A percentile compares a stretch with the other conserved stretches of the same genome.
phyloP scores from a whole-genome alignment of 768 basidiomycete genomes.

The Amanita exitialis region DNA sequence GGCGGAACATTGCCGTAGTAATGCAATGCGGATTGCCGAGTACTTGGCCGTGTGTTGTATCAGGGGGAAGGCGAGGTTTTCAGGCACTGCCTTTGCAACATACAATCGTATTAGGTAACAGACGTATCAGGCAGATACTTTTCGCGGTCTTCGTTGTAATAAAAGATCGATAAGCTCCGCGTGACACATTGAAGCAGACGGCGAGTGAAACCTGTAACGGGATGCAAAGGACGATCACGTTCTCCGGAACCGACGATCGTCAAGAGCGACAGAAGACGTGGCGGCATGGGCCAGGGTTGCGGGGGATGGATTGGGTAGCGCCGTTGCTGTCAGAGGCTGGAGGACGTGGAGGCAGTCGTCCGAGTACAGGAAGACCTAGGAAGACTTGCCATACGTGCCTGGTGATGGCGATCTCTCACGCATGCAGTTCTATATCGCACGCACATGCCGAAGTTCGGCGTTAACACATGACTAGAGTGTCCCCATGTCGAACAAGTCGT shows the following conservation, averaged over 20 bases:
- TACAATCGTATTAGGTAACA: background rate
- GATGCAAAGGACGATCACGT: background rate
- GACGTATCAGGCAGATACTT: background rate
- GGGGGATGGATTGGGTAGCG: background rate
- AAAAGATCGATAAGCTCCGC: background rate
- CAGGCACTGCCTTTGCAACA: background rate
- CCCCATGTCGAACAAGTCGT: background rate
- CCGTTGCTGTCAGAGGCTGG: background rate
- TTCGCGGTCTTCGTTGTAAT: background rate
- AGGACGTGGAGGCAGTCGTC: too few species aligned
- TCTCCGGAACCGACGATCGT: slow-evolving; percentile 5
- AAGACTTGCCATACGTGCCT: background rate
- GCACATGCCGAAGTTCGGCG: background rate
- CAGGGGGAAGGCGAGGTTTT: background rate
- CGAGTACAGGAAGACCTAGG: background rate
- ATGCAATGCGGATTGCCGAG: too few species aligned
- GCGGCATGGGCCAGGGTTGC: background rate
- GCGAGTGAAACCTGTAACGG: background rate
- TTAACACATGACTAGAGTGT: background rate
- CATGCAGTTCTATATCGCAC: background rate
- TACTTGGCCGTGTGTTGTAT: background rate
- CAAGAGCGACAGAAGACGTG: background rate
- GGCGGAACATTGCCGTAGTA: too few species aligned
- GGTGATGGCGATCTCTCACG: background rate
- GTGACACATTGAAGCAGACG: background rate